Evolutionary conservation across 1,284 basidiomycete genomes (phyloP), one percentile per base, ranked within the genome.

Genomic region (Moesziomyces globuligerus): DNA sequence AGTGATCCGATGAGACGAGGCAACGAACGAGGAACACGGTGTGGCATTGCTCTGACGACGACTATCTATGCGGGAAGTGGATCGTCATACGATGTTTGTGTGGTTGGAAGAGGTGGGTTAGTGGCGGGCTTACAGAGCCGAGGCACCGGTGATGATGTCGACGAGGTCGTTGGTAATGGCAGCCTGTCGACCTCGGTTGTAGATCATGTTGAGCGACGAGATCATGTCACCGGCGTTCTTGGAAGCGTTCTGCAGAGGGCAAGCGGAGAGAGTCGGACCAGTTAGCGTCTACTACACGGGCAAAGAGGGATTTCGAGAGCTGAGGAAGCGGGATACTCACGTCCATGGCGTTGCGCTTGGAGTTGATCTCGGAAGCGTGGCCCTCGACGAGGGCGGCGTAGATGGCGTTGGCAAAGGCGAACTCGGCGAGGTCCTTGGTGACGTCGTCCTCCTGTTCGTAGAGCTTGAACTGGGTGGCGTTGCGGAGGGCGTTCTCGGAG

Each of bases 181-280:
- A 74, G 94, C 95, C 87, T 98, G 95, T 84, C 95, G 93, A 87
- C 94, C 94, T 89, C 95, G 92, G 86, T 98, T 98, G 89, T 95
- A 83, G 38, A 80, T 55, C 79, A 82, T 79, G 67, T 80, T 74
- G 40, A 82, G 70, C 44, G 59, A 70, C 21, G 68, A 72, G 61
- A 82, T 83, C 81, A 84, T 83, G 72, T 79, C 80, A 49, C 86
- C 87, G 58, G 95, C 96, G 85, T 98, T 98, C 90, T 87, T 98
- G 74, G 94, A 95, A 49, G 95, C 96, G 83, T 95, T 98, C 41
- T 43, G 25, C 9, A 43, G 20, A 43, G 21, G 32, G 32, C n/a
- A n/a, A n/a, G n/a, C n/a, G n/a, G n/a, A n/a, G n/a, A n/a, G n/a
- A n/a, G n/a, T n/a, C n/a, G n/a, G n/a, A n/a, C n/a, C n/a, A n/a